Evolutionary conservation across 2,329 filamentous ascomycete species (phyloP).

Genomic region (Didymella lethalis): DNA sequence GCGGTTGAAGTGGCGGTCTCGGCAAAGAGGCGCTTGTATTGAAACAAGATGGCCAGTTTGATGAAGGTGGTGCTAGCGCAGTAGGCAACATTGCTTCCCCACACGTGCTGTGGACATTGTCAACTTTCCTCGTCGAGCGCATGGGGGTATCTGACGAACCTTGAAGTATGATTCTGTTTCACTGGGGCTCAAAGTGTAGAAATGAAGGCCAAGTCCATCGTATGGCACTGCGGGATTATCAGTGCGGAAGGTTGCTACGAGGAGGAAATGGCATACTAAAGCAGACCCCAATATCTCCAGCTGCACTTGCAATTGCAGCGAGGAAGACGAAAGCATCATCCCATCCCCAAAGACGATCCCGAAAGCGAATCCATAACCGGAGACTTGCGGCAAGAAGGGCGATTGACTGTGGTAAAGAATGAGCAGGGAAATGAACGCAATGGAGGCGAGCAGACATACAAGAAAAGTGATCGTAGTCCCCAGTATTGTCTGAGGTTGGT

Average conservation of each 20-base stretch:
- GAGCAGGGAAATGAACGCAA: background rate
- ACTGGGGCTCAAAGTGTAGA: constrained; percentile 32
- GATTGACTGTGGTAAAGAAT: constrained; percentile 28
- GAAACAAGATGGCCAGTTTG: constrained; percentile 49
- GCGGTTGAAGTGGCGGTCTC: constrained; percentile 25
- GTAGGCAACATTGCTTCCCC: constrained; percentile 43
- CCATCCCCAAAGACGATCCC: constrained; percentile 44
- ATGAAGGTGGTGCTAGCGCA: constrained; percentile 45
- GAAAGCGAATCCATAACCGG: constrained; percentile 43
- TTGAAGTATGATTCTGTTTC: constrained; percentile 40
- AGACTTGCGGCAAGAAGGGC: constrained; percentile 39
- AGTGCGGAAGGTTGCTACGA: background rate
- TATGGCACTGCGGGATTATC: constrained; percentile 35
- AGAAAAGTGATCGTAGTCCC: constrained; percentile 41
- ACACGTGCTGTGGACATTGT: constrained; percentile 37
- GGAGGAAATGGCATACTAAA: constrained; percentile 35
- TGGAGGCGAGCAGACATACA: constrained; percentile 28
- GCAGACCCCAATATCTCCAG: constrained; percentile 42
- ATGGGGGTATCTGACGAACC: constrained; percentile 19
- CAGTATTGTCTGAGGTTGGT: constrained; percentile 41
- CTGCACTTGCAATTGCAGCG: constrained; percentile 32
- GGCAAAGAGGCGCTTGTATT: constrained; percentile 49
- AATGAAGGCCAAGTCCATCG: constrained; percentile 46
- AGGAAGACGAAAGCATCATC: constrained; percentile 48
- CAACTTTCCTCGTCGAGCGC: background rate